phyloP scores from a whole-genome alignment of 208 protist genomes.

The Trypanosoma platydactyli region DNA sequence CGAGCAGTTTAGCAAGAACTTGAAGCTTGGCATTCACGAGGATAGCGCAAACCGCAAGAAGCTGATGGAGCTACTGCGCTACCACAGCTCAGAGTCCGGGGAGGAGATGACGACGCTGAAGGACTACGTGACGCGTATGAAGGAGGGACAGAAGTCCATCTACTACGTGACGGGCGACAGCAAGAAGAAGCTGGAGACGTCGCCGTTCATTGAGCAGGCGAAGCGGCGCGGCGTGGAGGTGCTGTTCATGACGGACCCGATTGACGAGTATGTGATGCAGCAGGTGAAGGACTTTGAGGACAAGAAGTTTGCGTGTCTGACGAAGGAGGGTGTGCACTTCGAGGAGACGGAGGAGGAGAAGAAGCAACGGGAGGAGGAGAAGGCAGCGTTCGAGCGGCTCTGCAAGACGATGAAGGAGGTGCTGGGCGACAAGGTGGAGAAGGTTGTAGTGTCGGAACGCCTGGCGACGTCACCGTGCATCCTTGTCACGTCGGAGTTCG shows the following conservation, averaged over 20 bases:
- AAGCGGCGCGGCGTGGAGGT: slow-evolving; percentile 95
- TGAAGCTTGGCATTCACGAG: slow-evolving; percentile 99
- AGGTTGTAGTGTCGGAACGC: slow-evolving; percentile 96
- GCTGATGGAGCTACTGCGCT: slow-evolving; percentile 95
- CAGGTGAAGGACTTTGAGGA: slow-evolving; percentile 98
- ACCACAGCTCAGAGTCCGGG: slow-evolving; percentile 89
- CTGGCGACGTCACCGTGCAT: slow-evolving; percentile 96
- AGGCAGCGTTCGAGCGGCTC: slow-evolving; percentile 92
- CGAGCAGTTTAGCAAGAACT: slow-evolving; percentile 97
- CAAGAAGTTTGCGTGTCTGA: slow-evolving; percentile 99
- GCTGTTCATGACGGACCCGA: slow-evolving; percentile 97
- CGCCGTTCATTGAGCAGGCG: slow-evolving; percentile 97
- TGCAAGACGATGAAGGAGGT: slow-evolving; percentile 99
- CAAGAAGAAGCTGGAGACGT: slow-evolving; percentile 81
- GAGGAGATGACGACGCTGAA: slow-evolving; percentile 94
- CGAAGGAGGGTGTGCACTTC: slow-evolving; percentile 98
- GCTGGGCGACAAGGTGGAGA: slow-evolving; percentile 99
- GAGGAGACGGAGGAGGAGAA: slow-evolving; percentile 97
- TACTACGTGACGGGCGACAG: slow-evolving; percentile 99
- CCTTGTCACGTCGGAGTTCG: slow-evolving; percentile 98
- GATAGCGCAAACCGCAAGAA: slow-evolving; percentile 95
- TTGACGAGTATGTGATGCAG: slow-evolving; percentile 98
- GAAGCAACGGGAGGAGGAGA: slow-evolving; percentile 95
- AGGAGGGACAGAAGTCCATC: slow-evolving; percentile 97
- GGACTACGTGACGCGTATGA: slow-evolving; percentile 97